phyloP scores from a whole-genome alignment of 1,139 yeast genomes.

The Kluyveromyces sp. region DNA sequence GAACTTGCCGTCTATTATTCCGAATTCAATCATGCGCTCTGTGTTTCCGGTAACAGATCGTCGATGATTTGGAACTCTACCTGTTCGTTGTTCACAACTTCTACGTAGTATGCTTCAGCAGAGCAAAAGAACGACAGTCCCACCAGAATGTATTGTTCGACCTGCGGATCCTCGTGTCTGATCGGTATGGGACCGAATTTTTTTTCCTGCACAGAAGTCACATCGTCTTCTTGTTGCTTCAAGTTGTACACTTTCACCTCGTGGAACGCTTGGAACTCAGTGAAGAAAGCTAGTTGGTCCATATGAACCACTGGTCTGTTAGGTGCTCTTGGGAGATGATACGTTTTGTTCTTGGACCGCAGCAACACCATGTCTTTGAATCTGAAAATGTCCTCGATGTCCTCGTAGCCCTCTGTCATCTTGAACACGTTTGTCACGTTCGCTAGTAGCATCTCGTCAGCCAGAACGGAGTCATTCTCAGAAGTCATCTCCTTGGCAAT shows the following conservation, averaged over 20 bases:
- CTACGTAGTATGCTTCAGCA: constrained; percentile 1
- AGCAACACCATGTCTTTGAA: background rate
- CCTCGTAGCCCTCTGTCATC: background rate
- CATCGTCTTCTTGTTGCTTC: background rate
- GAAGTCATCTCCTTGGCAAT: background rate
- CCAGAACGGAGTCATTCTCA: too few relatives aligned
- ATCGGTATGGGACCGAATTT: background rate
- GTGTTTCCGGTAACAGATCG: background rate
- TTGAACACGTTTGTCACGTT: background rate
- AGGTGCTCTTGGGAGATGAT: background rate
- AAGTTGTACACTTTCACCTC: background rate
- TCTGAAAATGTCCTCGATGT: background rate
- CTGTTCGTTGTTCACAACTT: background rate
- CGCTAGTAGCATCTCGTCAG: background rate
- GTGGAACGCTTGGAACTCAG: constrained; percentile 2
- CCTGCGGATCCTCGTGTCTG: background rate
- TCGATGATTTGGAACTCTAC: background rate
- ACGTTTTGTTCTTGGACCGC: background rate
- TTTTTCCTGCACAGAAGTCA: too few relatives aligned
- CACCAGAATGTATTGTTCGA: constrained; percentile 1
- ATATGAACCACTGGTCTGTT: background rate
- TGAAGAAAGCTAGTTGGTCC: background rate
- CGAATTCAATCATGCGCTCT: background rate
- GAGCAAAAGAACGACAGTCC: background rate
- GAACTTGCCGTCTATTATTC: background rate